Base-by-base conservation (phyloP, 352 stramenopile genomes). In the Phytopythium helicoides region DNA sequence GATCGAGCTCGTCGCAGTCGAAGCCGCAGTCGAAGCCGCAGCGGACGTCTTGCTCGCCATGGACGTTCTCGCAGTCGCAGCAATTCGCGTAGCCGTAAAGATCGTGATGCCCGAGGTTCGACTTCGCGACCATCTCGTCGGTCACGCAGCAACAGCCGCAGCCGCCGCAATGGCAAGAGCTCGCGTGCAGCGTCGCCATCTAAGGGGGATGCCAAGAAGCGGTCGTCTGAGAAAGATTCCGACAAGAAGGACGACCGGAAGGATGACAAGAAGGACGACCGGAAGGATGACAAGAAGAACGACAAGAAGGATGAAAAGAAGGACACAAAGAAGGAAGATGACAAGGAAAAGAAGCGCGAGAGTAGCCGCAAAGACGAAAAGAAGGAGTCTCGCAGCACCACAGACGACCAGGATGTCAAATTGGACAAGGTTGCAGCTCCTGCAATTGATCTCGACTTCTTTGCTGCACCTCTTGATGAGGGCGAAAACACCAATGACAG, bases 361-460 rank as follows among this genome's bases (percentile, higher is more conserved):
- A 44, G 52, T 12, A 45, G 19, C 18, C 63, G 53, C 44, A 58
- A 64, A 50, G 22, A 36, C 8, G 62, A 66, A 28, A 41, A 61
- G 16, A 60, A 71, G 14, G 37, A 44, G 3, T 18, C 9, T 4
- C 12, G 22, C 46, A 57, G 45, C 45, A 54, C 58, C 45, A 45
- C 62, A 33, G 70, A 76, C 56, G 60, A 64, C 31, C 81, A 89
- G 48, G 81, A 94, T 31, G 81, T 90, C 12, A 89, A 92, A 60
- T 53, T 86, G 39, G 77, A 93, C 40, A 71, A 90, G 38, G 71
- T 94, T 18, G 80, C 81, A 22, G 84, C 84, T 19, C 84, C 84
- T 47, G 84, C 84, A 3, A 94, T 94, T 58, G 84, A 94, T 52
- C 68, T 94, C 52, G 84, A 89, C 58, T 94, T 94, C 54, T 54